Percentiles rank a stretch among this genome's conserved stretches.
Conservation (phyloP, 2,329 filamentous ascomycete genomes). For the Cordyceps farinosa region DNA sequence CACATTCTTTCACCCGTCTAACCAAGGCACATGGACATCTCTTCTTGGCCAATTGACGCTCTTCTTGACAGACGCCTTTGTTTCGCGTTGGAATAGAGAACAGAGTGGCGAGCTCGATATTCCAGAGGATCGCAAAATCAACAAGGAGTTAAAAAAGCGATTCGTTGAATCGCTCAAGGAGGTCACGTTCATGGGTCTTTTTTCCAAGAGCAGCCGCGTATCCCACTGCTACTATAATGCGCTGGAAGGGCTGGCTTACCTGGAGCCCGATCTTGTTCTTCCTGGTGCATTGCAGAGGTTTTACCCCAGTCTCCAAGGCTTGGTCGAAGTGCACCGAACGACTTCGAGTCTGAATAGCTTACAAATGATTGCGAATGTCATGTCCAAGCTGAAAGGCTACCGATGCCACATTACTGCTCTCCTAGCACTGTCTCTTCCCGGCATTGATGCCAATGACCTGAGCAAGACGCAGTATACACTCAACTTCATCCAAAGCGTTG, state of each 20-base stretch:
- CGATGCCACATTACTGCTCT: constrained; percentile 93
- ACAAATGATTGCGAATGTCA: constrained; percentile 86
- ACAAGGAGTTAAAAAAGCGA: constrained; percentile 73
- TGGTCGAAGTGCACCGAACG: constrained; percentile 95
- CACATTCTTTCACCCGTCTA: constrained; percentile 98
- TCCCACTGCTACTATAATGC: constrained; percentile 90
- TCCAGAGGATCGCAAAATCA: constrained; percentile 74
- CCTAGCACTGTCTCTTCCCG: constrained; percentile 86
- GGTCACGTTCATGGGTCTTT: constrained; percentile 97
- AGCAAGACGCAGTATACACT: constrained; percentile 95
- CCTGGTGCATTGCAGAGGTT: constrained; percentile 93
- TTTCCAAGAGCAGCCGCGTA: constrained; percentile 88
- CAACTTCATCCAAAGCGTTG: constrained; percentile 91
- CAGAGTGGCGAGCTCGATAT: constrained; percentile 87
- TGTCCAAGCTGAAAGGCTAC: constrained; percentile 92
- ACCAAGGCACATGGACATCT: constrained; percentile 87
- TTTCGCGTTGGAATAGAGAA: constrained; percentile 96
- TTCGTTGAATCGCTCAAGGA: constrained; percentile 89
- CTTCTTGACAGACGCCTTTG: constrained; percentile 92
- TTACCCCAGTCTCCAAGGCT: constrained; percentile 91
- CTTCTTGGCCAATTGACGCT: constrained; percentile 86
- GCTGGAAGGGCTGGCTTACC: constrained; percentile 80
- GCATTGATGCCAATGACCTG: constrained; percentile 95
- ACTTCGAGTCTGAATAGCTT: constrained; percentile 89
- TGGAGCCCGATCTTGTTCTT: constrained; percentile 88